phyloP scores from a whole-genome alignment of 805 yeast genomes.

The Nakazawaea holstii region DNA sequence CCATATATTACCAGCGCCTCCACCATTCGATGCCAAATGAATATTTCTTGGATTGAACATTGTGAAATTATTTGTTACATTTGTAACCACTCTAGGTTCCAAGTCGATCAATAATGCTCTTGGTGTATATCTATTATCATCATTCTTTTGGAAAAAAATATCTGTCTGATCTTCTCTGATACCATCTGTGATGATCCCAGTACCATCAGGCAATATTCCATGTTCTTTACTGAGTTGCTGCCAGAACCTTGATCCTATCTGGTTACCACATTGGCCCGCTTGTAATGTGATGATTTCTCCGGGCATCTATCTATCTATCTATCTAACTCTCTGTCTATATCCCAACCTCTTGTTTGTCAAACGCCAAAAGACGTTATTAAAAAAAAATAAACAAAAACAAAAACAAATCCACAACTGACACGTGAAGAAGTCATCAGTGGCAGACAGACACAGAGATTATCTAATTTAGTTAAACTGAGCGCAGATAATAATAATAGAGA shows the following conservation, averaged over 20 bases:
- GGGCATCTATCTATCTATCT: constrained; percentile 27
- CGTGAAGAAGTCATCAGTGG: neutral
- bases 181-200: constrained; percentile 25
- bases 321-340: neutral
- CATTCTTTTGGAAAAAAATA: constrained; percentile 75
- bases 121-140: constrained; percentile 77
- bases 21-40: constrained; percentile 73
- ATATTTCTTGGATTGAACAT: constrained; percentile 82
- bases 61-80: constrained; percentile 45
- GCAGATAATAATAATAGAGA: too few species aligned
- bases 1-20: constrained; percentile 98
- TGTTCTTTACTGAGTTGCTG: constrained; percentile 82
- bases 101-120: constrained; percentile 80
- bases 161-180: constrained; percentile 68
- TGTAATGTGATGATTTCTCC: constrained; percentile 70
- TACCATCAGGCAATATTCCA: constrained; percentile 69
- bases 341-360: neutral
- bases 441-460: too few species aligned
- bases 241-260: constrained; percentile 92
- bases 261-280: constrained; percentile 92
- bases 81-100: constrained; percentile 83
- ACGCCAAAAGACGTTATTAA: neutral
- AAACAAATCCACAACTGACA: neutral
- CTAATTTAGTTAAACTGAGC: too few species aligned
- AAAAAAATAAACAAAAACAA: neutral